Evolutionary conservation across 371 early-diverging fungal species (phyloP), one percentile per base, ranked within the genome.

Genomic region (Thermomucor indicae-seudaticae): DNA sequence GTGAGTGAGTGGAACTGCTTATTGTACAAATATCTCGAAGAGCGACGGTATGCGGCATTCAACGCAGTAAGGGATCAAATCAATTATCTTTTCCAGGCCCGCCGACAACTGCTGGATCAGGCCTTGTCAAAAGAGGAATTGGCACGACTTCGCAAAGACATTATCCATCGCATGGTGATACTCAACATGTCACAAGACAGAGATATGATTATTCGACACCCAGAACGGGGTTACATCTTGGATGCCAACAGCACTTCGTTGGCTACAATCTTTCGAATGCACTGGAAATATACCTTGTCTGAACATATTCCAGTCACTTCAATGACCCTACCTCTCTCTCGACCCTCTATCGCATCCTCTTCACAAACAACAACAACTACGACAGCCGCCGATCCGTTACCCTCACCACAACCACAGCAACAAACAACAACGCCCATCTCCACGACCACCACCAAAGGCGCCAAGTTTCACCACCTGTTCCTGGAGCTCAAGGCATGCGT

Each of bases 81-180:
- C 43, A 70, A 74, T 39, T 70, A 64, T 41, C 64, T 89, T 19
- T 81, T 83, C 48, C 77, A 83, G 49, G 84, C 82, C 7, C 72
- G 90, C 10, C 63, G 84, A 29, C 84, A 86, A 53, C 51, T 89
- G n/a, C 58, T 89, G 44, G 76, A 81, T 50, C 76, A 82, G 31
- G 81, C 85, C 0, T 58, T 84, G 44, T 79, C 82, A n/a, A 67
- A 67, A 31, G 87, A 85, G 42, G 83, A 82, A 50, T 48, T 86
- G 8, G 51, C 67, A 0, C 66, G 76, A 25, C 47, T 85, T 25
- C 57, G 85, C n/a, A 75, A 68, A 34, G 75, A 75, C 20, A 68
- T 89, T n/a, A 67, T 85, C 10, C 67, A 75, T 34, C 66, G 67
- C 4, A 75, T 88, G 64, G 81, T 78, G 12, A 62, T 64, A 16